Percentiles rank a stretch among this genome's conserved stretches.
phyloP scores from a whole-genome alignment of 352 stramenopile genomes.

The Pythium dissimile region DNA sequence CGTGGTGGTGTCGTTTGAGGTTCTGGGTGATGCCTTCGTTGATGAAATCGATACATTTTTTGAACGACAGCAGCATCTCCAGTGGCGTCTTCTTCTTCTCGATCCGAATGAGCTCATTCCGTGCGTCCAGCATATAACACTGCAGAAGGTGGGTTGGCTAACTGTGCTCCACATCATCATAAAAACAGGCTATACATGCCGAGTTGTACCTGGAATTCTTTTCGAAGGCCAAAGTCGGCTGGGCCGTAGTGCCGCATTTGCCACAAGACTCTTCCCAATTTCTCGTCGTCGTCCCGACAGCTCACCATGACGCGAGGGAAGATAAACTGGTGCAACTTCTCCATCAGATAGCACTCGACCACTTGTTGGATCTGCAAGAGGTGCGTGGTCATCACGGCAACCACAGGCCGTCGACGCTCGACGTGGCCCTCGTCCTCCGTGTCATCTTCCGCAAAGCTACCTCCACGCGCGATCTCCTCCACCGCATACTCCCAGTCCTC shows the following conservation, averaged over 20 bases:
- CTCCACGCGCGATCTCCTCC: constrained; percentile 43
- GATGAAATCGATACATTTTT: constrained; percentile 57
- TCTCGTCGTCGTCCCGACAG: constrained; percentile 43
- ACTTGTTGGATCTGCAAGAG: constrained; percentile 73
- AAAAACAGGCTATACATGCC: no score
- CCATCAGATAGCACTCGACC: constrained; percentile 80
- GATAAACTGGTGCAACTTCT: constrained; percentile 53
- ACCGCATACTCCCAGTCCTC: constrained; percentile 61
- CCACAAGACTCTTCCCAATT: constrained; percentile 38
- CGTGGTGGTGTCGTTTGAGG: constrained; percentile 45
- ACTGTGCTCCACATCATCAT: no score
- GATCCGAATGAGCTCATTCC: constrained; percentile 35
- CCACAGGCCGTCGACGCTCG: constrained; percentile 1
- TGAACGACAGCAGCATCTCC: constrained; percentile 73
- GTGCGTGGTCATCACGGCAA: constrained; percentile 25
- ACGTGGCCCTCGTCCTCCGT: constrained; percentile 11
- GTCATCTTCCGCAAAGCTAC: constrained; percentile 37
- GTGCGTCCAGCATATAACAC: constrained; percentile 41
- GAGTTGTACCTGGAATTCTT: constrained; percentile 81
- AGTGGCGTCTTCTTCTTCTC: constrained; percentile 55
- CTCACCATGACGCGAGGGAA: constrained; percentile 48
- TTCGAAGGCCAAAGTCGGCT: constrained; percentile 61
- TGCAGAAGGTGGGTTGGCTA: no score
- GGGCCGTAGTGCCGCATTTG: constrained; percentile 60
- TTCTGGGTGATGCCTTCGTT: constrained; percentile 53